Conservation (phyloP, 306 rosid species). For the Cicer bijugum region DNA sequence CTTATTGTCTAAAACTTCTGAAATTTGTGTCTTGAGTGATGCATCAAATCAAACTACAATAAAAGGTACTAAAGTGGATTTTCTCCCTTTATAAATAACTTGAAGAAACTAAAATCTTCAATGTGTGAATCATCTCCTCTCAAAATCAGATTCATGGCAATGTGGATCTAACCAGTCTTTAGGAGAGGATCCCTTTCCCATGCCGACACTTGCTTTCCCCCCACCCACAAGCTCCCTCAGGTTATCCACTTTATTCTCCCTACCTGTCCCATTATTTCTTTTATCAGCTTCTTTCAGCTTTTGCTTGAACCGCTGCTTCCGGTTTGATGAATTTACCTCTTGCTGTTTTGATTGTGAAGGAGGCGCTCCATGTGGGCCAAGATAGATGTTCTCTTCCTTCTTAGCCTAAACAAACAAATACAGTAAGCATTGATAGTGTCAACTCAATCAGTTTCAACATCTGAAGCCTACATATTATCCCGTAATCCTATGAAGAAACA, state of each 20-base stretch:
- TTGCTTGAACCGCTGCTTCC: slow-evolving; percentile 82
- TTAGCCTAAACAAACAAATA: slow-evolving; percentile 55
- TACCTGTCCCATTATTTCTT: slow-evolving; percentile 61
- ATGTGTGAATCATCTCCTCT: slow-evolving; percentile 62
- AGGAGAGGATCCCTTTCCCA: slow-evolving; percentile 61
- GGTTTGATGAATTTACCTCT: slow-evolving; percentile 58
- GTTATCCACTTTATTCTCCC: slow-evolving; percentile 89
- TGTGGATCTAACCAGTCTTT: slow-evolving; percentile 97
- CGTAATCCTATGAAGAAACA: background rate
- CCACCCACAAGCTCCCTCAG: slow-evolving; percentile 90
- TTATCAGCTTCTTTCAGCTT: slow-evolving; percentile 91
- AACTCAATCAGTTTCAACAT: slow-evolving; percentile 18
- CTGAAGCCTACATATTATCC: background rate
- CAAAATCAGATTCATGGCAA: slow-evolving; percentile 86
- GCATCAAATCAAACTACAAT: slow-evolving; percentile 28
- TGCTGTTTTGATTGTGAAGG: slow-evolving; percentile 84
- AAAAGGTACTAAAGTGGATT: slow-evolving; percentile 1
- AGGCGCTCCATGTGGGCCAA: slow-evolving; percentile 94
- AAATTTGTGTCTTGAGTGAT: slow-evolving; percentile 34
- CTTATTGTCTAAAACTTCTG: slow-evolving; percentile 49
- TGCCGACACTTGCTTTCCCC: slow-evolving; percentile 52
- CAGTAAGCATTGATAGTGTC: slow-evolving; percentile 14
- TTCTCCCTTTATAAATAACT: slow-evolving; percentile 37
- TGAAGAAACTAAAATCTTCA: slow-evolving; percentile 33
- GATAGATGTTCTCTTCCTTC: slow-evolving; percentile 78